Conservation (phyloP, 169 alveolate species). For the Babesia sp. region DNA sequence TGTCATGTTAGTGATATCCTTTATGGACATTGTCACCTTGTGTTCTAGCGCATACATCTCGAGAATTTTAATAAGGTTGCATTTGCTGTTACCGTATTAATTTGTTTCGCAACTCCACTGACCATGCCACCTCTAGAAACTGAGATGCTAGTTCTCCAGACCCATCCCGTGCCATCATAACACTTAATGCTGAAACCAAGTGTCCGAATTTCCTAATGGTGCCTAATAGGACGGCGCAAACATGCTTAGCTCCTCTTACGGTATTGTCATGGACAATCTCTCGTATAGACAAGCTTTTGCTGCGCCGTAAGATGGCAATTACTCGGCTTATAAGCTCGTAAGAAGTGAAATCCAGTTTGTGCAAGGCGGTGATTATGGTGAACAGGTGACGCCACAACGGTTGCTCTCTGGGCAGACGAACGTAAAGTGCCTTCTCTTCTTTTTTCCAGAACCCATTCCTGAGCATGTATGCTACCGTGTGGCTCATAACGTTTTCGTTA, state of each 20-base stretch:
- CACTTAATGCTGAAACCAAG: conserved; percentile 3
- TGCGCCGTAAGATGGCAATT: neutral
- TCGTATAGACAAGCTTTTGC: neutral
- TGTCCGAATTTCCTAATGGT: conserved; percentile 1
- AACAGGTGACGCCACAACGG: conserved; percentile 22
- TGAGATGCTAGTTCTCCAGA: conserved; percentile 1
- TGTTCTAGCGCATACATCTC: neutral
- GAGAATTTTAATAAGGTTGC: neutral
- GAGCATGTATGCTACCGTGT: conserved; percentile 23
- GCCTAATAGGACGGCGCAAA: neutral
- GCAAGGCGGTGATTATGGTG: conserved; percentile 20
- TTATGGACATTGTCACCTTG: neutral
- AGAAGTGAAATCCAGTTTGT: conserved; percentile 29
- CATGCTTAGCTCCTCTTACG: neutral
- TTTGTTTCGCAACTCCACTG: no score
- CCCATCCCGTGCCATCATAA: conserved; percentile 4
- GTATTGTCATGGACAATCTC: neutral
- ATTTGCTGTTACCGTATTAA: no score
- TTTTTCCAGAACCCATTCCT: conserved; percentile 41
- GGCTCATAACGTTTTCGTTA: conserved; percentile 11
- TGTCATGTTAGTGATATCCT: neutral
- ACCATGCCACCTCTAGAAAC: neutral
- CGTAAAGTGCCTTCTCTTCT: neutral
- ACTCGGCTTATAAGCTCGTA: conserved; percentile 9
- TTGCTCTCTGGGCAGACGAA: neutral